phyloP scores from a whole-genome alignment of 2,329 filamentous ascomycete genomes.

The Colletotrichum limetticola region DNA sequence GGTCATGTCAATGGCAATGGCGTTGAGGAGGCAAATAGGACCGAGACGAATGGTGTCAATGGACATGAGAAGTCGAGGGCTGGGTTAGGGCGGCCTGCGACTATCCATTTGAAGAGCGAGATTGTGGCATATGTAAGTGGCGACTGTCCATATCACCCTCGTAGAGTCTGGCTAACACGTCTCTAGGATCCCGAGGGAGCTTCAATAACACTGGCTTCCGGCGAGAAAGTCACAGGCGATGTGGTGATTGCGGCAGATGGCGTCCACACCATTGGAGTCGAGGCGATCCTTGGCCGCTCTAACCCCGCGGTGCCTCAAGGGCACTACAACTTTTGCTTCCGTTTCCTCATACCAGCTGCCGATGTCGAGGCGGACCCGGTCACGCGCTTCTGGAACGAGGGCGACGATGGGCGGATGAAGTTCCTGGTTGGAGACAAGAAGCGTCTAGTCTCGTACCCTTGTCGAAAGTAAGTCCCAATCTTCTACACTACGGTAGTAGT shows the following conservation, averaged over 20 bases:
- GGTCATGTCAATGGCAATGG: background rate
- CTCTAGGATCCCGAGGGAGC: conserved; percentile 40
- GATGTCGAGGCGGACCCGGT: conserved; percentile 43
- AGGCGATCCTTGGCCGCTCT: conserved; percentile 41
- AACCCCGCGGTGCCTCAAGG: conserved; percentile 41
- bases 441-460: conserved; percentile 47
- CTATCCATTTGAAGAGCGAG: conserved; percentile 38
- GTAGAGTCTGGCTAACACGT: background rate
- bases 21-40: background rate
- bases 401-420: conserved; percentile 36
- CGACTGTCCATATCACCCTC: background rate
- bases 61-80: background rate
- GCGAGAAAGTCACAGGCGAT: conserved; percentile 44
- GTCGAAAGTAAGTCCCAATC: conserved; percentile 41
- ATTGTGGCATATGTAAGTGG: conserved; percentile 42
- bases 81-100: conserved; percentile 39
- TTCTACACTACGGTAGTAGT: too few relatives aligned
- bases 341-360: conserved; percentile 46
- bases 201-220: conserved; percentile 43
- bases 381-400: conserved; percentile 44
- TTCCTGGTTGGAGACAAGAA: conserved; percentile 38
- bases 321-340: conserved; percentile 47
- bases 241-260: conserved; percentile 58
- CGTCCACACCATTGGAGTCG: conserved; percentile 46
- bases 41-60: background rate